Conservation (phyloP, 2,329 filamentous ascomycete genomes). For the Tricladium varicosporioides region DNA sequence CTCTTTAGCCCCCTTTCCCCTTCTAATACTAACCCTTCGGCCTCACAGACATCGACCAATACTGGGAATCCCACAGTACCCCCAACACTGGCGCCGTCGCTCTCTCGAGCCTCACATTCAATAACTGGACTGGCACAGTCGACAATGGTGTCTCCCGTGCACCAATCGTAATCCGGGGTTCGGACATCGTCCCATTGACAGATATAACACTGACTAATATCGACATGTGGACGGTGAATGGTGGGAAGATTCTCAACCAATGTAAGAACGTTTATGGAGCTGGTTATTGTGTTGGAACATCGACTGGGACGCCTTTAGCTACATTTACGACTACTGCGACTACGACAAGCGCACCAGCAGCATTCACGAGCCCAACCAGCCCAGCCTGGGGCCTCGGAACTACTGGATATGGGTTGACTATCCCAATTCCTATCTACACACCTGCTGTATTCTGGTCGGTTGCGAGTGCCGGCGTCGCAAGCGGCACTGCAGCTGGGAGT, state of each 20-base stretch:
- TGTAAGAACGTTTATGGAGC: constrained; percentile 37
- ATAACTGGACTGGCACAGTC: constrained; percentile 35
- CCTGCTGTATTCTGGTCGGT: constrained; percentile 34
- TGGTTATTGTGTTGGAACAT: constrained; percentile 30
- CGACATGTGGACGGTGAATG: constrained; percentile 35
- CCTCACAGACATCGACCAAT: constrained; percentile 25
- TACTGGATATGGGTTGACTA: constrained; percentile 33
- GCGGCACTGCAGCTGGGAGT: not conserved
- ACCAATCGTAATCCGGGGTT: constrained; percentile 34
- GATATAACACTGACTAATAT: constrained; percentile 37
- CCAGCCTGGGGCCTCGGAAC: constrained; percentile 33
- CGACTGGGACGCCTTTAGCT: constrained; percentile 16
- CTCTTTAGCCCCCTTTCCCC: not conserved
- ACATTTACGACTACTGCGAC: constrained; percentile 29
- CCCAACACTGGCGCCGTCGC: constrained; percentile 29
- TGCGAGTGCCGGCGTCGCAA: not conserved
- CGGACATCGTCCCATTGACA: constrained; percentile 32
- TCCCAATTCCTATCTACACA: constrained; percentile 29
- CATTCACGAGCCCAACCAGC: constrained; percentile 27
- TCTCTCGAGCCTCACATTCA: constrained; percentile 26
- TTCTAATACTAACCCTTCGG: not conserved
- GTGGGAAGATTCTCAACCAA: constrained; percentile 30
- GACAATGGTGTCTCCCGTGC: constrained; percentile 32
- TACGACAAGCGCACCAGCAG: constrained; percentile 24
- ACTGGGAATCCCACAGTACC: constrained; percentile 25